Conservation (phyloP, 257 asterid genomes). For the Fraxinus americana region DNA sequence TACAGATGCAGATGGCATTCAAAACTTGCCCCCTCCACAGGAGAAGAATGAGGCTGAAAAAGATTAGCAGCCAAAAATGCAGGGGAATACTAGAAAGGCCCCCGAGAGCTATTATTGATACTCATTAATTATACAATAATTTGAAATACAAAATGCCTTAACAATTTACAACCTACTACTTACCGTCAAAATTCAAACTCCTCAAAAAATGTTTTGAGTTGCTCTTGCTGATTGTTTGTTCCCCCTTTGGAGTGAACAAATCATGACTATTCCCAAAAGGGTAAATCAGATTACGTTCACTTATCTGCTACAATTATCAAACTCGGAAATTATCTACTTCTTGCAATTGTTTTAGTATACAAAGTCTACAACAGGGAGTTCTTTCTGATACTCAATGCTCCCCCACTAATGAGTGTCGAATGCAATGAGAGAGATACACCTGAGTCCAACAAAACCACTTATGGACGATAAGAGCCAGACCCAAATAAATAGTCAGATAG, state of each 20-base stretch:
- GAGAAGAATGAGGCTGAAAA: neutral
- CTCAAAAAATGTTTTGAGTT: conserved; percentile 43
- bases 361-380: conserved; percentile 20
- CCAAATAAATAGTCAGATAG: conserved; percentile 61
- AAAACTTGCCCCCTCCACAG: neutral
- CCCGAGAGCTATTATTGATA: conserved; percentile 25
- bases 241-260: conserved; percentile 30
- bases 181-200: conserved; percentile 42
- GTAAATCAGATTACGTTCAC: conserved; percentile 25
- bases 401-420: conserved; percentile 3
- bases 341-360: conserved; percentile 38
- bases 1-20: neutral
- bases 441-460: neutral
- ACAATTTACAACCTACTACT: conserved; percentile 37
- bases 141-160: conserved; percentile 33
- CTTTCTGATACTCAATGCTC: neutral
- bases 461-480: conserved; percentile 38
- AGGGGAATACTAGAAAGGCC: neutral
- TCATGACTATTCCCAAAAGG: conserved; percentile 21
- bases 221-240: conserved; percentile 28
- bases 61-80: neutral
- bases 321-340: conserved; percentile 23
- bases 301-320: conserved; percentile 33
- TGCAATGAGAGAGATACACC: neutral
- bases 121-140: conserved; percentile 31